These are phyloP conservation scores for Talaromyces sp. DNA, from an alignment of 2,329 filamentous ascomycete species.

Conservation along the genomic window DNA sequence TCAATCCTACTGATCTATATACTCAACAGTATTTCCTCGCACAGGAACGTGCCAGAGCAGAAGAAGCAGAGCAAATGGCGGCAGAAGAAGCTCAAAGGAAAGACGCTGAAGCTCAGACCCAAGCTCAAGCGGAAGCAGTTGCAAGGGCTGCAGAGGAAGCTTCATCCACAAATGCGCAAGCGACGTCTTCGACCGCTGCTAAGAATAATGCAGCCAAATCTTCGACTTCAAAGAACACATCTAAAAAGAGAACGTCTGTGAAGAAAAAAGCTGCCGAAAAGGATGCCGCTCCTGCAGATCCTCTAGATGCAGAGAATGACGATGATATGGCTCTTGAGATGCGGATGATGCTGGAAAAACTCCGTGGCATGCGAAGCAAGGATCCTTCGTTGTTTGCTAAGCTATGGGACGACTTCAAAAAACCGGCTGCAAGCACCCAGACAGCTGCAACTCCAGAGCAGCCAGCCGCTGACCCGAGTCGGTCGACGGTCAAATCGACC, in stretches of 20 bases:
- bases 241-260: slow-evolving; percentile 4
- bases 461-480: background rate
- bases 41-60: slow-evolving; percentile 16
- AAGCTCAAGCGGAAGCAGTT: slow-evolving; percentile 6
- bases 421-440: slow-evolving; percentile 8
- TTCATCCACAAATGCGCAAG: background rate
- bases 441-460: background rate
- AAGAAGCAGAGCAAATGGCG: slow-evolving; percentile 12
- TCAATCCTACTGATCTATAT: slow-evolving; percentile 15
- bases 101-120: slow-evolving; percentile 11
- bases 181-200: background rate
- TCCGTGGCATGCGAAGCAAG: slow-evolving; percentile 55
- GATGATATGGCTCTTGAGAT: slow-evolving; percentile 51
- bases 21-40: slow-evolving; percentile 16
- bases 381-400: slow-evolving; percentile 54
- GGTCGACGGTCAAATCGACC: background rate
- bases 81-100: slow-evolving; percentile 5
- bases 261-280: slow-evolving; percentile 8
- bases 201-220: background rate
- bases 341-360: slow-evolving; percentile 54
- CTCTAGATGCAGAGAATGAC: slow-evolving; percentile 9
- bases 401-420: slow-evolving; percentile 31
- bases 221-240: slow-evolving; percentile 7
- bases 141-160: slow-evolving; percentile 3
- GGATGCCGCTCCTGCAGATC: background rate